Percentiles rank a stretch among this genome's conserved stretches.
Conservation (phyloP, 2,329 filamentous ascomycete species). For the Nigrospora osmanthi region DNA sequence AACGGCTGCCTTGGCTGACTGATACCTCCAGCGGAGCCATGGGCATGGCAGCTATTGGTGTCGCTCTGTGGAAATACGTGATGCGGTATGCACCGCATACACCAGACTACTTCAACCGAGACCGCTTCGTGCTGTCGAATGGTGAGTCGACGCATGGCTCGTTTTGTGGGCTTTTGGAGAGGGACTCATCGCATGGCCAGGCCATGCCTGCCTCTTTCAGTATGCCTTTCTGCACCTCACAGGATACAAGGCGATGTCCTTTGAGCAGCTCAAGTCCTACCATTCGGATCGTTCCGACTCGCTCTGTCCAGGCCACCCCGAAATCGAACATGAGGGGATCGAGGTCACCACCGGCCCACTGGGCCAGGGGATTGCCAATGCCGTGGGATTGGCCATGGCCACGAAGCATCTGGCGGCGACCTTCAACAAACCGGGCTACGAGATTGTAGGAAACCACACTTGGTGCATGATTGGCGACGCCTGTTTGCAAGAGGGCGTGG, state of each 20-base stretch:
- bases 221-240: slow-evolving; percentile 41
- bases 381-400: slow-evolving; percentile 47
- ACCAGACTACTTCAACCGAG: slow-evolving; percentile 47
- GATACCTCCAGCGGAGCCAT: slow-evolving; percentile 13
- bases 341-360: slow-evolving; percentile 51
- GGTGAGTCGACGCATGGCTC: slow-evolving; percentile 17
- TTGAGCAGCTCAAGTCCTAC: slow-evolving; percentile 45
- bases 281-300: slow-evolving; percentile 31
- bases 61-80: slow-evolving; percentile 46
- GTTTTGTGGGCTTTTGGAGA: not conserved
- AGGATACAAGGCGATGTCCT: slow-evolving; percentile 41
- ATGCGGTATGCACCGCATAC: slow-evolving; percentile 49
- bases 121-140: slow-evolving; percentile 53
- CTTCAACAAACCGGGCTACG: slow-evolving; percentile 40
- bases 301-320: slow-evolving; percentile 43
- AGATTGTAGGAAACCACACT: slow-evolving; percentile 39
- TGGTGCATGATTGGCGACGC: slow-evolving; percentile 49
- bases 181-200: slow-evolving; percentile 5
- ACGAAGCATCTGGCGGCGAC: slow-evolving; percentile 42
- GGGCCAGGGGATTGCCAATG: slow-evolving; percentile 48
- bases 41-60: slow-evolving; percentile 27
- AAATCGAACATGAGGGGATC: slow-evolving; percentile 46
- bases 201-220: slow-evolving; percentile 41
- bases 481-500: slow-evolving; percentile 48
- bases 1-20: too few relatives aligned